Evolutionary conservation across 306 rosid genomes (phyloP).

Genomic region (Pterocarpus santalinus): DNA sequence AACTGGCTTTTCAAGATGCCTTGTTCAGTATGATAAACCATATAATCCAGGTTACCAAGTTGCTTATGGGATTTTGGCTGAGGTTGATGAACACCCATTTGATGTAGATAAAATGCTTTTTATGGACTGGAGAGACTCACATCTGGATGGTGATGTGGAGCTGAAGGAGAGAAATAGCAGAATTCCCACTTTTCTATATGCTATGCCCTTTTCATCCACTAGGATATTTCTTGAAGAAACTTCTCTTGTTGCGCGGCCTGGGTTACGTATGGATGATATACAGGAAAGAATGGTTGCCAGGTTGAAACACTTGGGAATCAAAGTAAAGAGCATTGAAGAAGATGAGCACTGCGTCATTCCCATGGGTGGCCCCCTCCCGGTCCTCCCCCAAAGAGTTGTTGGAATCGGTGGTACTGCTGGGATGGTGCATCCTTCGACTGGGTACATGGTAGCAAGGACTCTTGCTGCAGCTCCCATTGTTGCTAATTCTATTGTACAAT

Average conservation of each 20-base stretch:
- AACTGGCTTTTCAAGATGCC: slow-evolving; percentile 93
- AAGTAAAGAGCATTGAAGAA: slow-evolving; percentile 93
- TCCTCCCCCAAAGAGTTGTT: slow-evolving; percentile 93
- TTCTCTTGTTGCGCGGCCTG: slow-evolving; percentile 95
- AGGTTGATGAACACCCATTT: slow-evolving; percentile 93
- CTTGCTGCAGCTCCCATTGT: slow-evolving; percentile 94
- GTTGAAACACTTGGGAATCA: slow-evolving; percentile 84
- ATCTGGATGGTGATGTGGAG: slow-evolving; percentile 59
- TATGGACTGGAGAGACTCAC: slow-evolving; percentile 99
- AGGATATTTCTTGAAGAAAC: slow-evolving; percentile 97
- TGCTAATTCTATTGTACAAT: slow-evolving; percentile 81
- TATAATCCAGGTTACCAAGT: slow-evolving; percentile 98
- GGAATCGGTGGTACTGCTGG: slow-evolving; percentile 99
- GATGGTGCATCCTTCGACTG: slow-evolving; percentile 99
- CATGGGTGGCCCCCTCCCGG: slow-evolving; percentile 97
- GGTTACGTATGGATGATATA: slow-evolving; percentile 81
- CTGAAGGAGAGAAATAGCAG: slow-evolving; percentile 80
- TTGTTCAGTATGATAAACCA: slow-evolving; percentile 90
- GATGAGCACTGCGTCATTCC: slow-evolving; percentile 97
- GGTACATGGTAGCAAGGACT: slow-evolving; percentile 99
- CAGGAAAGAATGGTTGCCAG: slow-evolving; percentile 96
- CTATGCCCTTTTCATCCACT: slow-evolving; percentile 94
- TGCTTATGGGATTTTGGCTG: slow-evolving; percentile 96
- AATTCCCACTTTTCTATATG: slow-evolving; percentile 92
- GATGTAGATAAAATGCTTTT: slow-evolving; percentile 95